phyloP scores from a whole-genome alignment of 768 basidiomycete genomes.

The Tricholoma saponaceum region DNA sequence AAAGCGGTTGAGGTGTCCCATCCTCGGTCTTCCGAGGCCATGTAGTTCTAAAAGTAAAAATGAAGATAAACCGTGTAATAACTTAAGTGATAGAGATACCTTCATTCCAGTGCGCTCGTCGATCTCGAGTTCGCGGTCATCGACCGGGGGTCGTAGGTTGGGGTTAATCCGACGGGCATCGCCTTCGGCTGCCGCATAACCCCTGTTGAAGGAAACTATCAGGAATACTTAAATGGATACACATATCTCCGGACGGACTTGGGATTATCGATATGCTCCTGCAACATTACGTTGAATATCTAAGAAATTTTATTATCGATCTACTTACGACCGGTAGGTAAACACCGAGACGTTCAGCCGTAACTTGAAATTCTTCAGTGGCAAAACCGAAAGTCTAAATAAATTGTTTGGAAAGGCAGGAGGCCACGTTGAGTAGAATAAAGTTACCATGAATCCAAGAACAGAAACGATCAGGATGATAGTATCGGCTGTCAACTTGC shows the following conservation, averaged over 20 bases:
- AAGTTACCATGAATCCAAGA: slow-evolving; percentile 51
- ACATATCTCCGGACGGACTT: slow-evolving; percentile 35
- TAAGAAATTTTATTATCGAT: not conserved
- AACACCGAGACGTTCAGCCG: slow-evolving; percentile 68
- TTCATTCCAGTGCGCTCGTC: slow-evolving; percentile 81
- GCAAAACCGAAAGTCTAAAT: slow-evolving; percentile 57
- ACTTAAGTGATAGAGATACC: slow-evolving; percentile 25
- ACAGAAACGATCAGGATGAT: slow-evolving; percentile 56
- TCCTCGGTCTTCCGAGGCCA: slow-evolving; percentile 60
- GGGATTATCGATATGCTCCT: slow-evolving; percentile 80
- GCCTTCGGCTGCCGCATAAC: slow-evolving; percentile 64
- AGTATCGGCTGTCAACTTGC: slow-evolving; percentile 61
- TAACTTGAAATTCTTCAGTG: slow-evolving; percentile 69
- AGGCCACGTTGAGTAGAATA: not conserved
- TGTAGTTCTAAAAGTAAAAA: slow-evolving; percentile 54
- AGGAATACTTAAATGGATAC: not conserved
- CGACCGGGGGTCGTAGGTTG: slow-evolving; percentile 71
- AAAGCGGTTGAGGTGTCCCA: slow-evolving; percentile 77
- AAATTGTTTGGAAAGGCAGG: not conserved
- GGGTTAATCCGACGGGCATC: slow-evolving; percentile 71
- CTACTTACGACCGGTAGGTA: slow-evolving; percentile 61
- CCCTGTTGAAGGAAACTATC: slow-evolving; percentile 30
- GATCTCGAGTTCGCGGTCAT: slow-evolving; percentile 68
- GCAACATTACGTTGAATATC: slow-evolving; percentile 1
- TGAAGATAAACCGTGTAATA: not conserved